Percentiles rank a stretch among this genome's conserved stretches.
phyloP scores from a whole-genome alignment of 495 filamentous ascomycete species.

The Xylaria venustula region DNA sequence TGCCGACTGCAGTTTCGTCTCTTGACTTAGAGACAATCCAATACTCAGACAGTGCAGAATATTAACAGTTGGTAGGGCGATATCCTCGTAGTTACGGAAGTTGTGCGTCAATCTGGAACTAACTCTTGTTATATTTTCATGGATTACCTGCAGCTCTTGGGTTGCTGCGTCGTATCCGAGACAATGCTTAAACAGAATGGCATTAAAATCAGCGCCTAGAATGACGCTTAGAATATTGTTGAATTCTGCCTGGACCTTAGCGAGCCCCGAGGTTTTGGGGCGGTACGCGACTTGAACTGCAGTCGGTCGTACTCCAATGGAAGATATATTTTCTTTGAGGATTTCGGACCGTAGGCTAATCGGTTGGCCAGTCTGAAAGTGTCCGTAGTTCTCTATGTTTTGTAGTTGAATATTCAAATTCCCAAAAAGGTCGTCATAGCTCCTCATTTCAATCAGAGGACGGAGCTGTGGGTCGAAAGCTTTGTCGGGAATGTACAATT shows the following conservation, averaged over 20 bases:
- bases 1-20: slow-evolving; percentile 27
- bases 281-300: slow-evolving; percentile 60
- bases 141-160: slow-evolving; percentile 57
- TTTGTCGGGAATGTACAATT: slow-evolving; percentile 81
- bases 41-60: slow-evolving; percentile 80
- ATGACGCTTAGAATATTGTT: slow-evolving; percentile 68
- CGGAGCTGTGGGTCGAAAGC: slow-evolving; percentile 82
- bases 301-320: slow-evolving; percentile 61
- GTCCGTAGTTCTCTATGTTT: slow-evolving; percentile 64
- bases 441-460: slow-evolving; percentile 66
- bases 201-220: slow-evolving; percentile 53
- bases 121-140: slow-evolving; percentile 70
- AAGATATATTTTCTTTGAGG: slow-evolving; percentile 56
- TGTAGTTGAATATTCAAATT: slow-evolving; percentile 57
- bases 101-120: slow-evolving; percentile 61
- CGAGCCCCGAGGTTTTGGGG: slow-evolving; percentile 63
- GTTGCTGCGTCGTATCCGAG: slow-evolving; percentile 24
- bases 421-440: slow-evolving; percentile 55
- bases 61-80: slow-evolving; percentile 73
- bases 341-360: slow-evolving; percentile 61
- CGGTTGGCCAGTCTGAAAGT: slow-evolving; percentile 63
- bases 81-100: slow-evolving; percentile 79
- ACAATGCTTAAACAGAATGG: slow-evolving; percentile 28
- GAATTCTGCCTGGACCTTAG: slow-evolving; percentile 78
- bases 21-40: slow-evolving; percentile 62